Percentiles rank a stretch among this genome's conserved stretches.
These are phyloP conservation scores for Chiua virens DNA, from an alignment of 768 basidiomycete genomes.

Conservation along the genomic window DNA sequence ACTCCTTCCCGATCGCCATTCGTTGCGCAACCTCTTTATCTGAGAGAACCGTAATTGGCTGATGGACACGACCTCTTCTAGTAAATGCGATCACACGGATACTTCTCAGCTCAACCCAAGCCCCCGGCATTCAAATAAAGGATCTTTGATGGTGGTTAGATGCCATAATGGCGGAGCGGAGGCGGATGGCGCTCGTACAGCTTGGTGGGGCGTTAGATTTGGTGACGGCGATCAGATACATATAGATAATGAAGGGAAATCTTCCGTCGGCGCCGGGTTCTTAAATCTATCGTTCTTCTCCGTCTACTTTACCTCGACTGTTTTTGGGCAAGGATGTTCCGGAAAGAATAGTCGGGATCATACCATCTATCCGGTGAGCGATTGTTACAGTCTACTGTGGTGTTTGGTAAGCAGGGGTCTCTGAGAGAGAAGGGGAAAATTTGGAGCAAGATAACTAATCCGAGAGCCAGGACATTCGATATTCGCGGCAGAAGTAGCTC, in stretches of 20 bases:
- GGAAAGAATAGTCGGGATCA: neutral
- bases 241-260: neutral
- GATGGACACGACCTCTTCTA: conserved; percentile 25
- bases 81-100: conserved; percentile 80
- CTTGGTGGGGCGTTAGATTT: conserved; percentile 21
- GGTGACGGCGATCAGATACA: conserved; percentile 23
- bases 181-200: conserved; percentile 17
- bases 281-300: conserved; percentile 1
- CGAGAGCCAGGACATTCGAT: neutral
- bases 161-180: neutral
- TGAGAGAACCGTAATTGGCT: conserved; percentile 6
- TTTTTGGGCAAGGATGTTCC: neutral
- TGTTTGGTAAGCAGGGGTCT: neutral
- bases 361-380: neutral
- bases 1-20: conserved; percentile 11
- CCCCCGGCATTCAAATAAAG: conserved; percentile 86
- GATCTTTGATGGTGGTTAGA: conserved; percentile 51
- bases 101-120: conserved; percentile 80
- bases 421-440: neutral
- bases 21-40: neutral
- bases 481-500: neutral
- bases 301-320: neutral
- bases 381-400: neutral
- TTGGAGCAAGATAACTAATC: neutral
- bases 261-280: conserved; percentile 1